Base-by-base conservation (phyloP, 2,329 filamentous ascomycete genomes). In the Macroventuria anomochaeta region DNA sequence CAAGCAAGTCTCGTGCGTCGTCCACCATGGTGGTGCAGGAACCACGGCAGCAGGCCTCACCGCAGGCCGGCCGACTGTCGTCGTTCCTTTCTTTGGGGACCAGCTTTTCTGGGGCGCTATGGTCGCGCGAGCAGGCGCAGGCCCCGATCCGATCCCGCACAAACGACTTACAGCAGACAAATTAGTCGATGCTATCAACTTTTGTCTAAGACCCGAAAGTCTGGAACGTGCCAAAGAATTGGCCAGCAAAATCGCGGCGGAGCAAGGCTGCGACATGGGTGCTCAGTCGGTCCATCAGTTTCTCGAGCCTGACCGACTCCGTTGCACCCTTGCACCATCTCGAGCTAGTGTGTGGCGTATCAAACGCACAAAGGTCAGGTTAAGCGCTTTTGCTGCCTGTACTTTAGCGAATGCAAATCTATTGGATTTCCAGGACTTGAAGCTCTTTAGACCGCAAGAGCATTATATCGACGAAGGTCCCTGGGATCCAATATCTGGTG, bases 21-120 rank as follows among this genome's bases (percentile, higher is more conserved):
- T 93, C 5, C 91, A 96, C 66, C 91, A 96, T 61, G 91, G 91
- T 17, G 91, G 91, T 49, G 83, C 83, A 18, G 83, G 84, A 3
- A 85, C 82, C 0, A 84, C 83, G 3, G 82, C 84, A 1, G 79
- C 77, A 34, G 83, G 83, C 1, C 73, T 85, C 2, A 63, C 71
- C 6, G 41, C 32, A 18, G 55, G 50, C 7, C 67, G 76, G 8
- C 83, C 83, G 0, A 85, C 83, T 0, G 62, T 79, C 0, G 75
- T 85, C 25, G 77, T 85, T 0, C 83, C 83, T 0, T 86, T 84
- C 58, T 84, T 85, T 58, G 82, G 82, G 43, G 82, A 84, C 41
- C 82, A 84, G 64, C 79, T 78, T 0, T 84, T 84, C 63, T 84
- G 81, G 81, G 82, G 80, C 12, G 64, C 73, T 7, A 82, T 83